Base-by-base conservation (phyloP, 805 yeast genomes). In the Starmerella apis region DNA sequence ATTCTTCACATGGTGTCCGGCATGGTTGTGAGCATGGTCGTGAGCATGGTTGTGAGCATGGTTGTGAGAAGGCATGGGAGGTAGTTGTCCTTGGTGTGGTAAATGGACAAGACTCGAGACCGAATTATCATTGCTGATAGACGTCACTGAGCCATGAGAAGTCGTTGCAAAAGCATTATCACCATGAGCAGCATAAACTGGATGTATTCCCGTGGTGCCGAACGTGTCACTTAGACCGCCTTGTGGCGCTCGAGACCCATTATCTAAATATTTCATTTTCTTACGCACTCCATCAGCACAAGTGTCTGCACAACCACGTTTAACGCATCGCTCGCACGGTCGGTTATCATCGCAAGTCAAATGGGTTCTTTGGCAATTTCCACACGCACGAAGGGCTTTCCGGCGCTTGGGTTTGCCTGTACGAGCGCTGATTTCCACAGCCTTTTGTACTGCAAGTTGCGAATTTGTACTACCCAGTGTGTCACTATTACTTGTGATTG, bases 201-300 rank as follows among this genome's bases (percentile, higher is more conserved):
- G 14, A 16, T 5, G 39, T 10, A 20, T 4, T 4, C 13, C 30
- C 8, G 30, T 9, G 19, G 11, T 4, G 11, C 31, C 8, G 13
- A 41, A 18, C 6, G 44, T 11, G 18, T 9, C 9, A 7, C 13
- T 18, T 7, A 16, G 23, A 23, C 33, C 44, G 2, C 4, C 16
- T 7, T n/a, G 33, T 4, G 32, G 10, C 5, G 9, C 9, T n/a
- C 33, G 22, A 3, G 44, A 14, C 24, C n/a, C 27, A 13, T 41
- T 41, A 3, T 41, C 44, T 10, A 41, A n/a, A 23, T 41, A 41
- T 13, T 41, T 41, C 44, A 41, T 13, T 27, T 84, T 83, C 66
- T 86, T 87, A 43, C 97, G 70, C 2, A 92, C 92, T 4, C 96
- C 96, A 68, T 92, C 96, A 28, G 77, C 77, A 67, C 97, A 90